Conservation (phyloP, 139 green algal genomes). For the Closterium sp. region DNA sequence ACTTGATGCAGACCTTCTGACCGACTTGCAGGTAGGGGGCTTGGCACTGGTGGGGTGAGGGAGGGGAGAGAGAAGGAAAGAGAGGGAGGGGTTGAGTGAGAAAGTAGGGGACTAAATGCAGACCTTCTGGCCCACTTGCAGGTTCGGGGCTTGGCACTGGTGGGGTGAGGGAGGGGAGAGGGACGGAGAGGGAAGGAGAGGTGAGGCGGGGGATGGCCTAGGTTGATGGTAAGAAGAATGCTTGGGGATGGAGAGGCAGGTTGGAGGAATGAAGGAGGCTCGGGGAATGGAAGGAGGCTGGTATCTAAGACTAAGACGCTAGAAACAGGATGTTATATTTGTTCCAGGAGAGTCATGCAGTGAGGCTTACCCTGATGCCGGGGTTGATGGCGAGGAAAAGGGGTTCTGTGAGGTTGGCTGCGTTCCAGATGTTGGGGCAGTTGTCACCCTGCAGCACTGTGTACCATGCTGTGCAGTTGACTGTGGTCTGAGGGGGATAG, state of each 20-base stretch:
- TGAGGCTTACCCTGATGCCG: not conserved
- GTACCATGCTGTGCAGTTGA: not conserved
- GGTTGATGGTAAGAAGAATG: too few relatives aligned
- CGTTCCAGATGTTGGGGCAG: conserved; percentile 26
- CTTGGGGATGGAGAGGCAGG: too few relatives aligned
- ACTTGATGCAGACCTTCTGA: conserved; percentile 17
- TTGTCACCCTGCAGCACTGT: not conserved
- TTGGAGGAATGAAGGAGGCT: too few relatives aligned
- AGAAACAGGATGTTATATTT: too few relatives aligned
- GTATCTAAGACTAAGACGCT: too few relatives aligned
- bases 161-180: not conserved
- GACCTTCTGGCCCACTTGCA: conserved; percentile 15
- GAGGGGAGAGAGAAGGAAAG: not conserved
- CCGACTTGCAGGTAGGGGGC: conserved; percentile 21
- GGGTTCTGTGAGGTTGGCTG: conserved; percentile 25
- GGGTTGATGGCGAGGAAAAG: conserved; percentile 31
- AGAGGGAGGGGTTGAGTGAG: not conserved
- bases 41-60: conserved; percentile 8
- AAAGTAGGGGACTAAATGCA: not conserved
- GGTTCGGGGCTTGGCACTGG: not conserved
- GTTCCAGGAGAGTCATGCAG: too few relatives aligned
- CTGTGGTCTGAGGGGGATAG: not conserved
- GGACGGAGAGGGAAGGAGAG: not conserved
- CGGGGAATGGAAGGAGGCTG: too few relatives aligned
- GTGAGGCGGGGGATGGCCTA: too few relatives aligned